Percentiles rank a stretch among this genome's conserved stretches.
phyloP scores from a whole-genome alignment of 345 rosid species.

The Eucalyptus erythrocorys region DNA sequence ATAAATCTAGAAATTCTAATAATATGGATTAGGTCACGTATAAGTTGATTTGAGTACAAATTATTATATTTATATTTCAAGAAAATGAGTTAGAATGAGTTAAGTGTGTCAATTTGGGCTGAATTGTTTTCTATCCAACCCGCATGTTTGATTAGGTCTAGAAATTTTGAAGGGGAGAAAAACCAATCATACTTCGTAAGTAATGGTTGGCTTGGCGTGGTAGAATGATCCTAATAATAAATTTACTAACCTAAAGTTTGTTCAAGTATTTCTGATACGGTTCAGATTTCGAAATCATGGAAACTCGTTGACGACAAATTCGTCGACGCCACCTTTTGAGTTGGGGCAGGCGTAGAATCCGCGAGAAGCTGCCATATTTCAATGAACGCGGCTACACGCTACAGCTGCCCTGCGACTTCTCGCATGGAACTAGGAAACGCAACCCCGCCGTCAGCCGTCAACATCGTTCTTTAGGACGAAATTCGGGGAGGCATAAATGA shows the following conservation, averaged over 20 bases:
- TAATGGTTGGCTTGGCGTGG: not conserved
- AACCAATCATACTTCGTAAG: not conserved
- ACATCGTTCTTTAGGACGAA: not conserved
- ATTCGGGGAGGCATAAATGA: not conserved
- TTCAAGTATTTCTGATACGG: not conserved
- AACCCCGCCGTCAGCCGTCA: not conserved
- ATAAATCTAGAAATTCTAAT: no score
- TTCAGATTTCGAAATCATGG: not conserved
- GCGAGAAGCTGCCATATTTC: not conserved
- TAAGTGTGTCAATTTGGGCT: accelerated
- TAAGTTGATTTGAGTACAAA: not conserved
- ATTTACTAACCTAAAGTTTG: not conserved
- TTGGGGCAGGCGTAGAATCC: not conserved
- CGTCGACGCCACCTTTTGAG: not conserved
- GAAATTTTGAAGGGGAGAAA: not conserved
- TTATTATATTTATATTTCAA: accelerated
- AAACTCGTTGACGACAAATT: not conserved
- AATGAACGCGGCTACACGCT: not conserved
- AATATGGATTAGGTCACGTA: not conserved
- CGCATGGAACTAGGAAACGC: not conserved
- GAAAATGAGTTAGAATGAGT: not conserved
- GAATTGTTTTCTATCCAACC: no score
- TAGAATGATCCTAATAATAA: not conserved
- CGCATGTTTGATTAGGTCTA: not conserved
- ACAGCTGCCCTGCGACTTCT: not conserved